A percentile compares a stretch with the other conserved stretches of the same genome.
Conservation (phyloP, 2,329 filamentous ascomycete species). For the Penicillium freii region DNA sequence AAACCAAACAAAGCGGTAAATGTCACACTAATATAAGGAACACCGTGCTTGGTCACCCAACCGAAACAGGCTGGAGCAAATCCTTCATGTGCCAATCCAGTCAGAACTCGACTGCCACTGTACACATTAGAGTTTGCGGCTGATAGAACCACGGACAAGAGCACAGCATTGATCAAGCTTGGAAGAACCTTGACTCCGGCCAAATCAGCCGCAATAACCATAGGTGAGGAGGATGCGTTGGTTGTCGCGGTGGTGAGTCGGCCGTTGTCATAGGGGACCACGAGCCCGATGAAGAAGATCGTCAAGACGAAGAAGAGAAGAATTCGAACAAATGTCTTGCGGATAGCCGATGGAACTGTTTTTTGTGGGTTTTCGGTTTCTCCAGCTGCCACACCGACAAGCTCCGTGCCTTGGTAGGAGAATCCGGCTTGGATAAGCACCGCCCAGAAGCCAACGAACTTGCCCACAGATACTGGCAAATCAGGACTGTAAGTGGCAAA, state of each 20-base stretch:
- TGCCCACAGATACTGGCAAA: slow-evolving; percentile 54
- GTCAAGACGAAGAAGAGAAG: slow-evolving; percentile 53
- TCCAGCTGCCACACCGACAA: slow-evolving; percentile 72
- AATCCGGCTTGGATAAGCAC: slow-evolving; percentile 47
- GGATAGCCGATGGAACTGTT: slow-evolving; percentile 68
- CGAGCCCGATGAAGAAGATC: slow-evolving; percentile 65
- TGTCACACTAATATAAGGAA: slow-evolving; percentile 44
- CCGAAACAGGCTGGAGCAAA: slow-evolving; percentile 45
- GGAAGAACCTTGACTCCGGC: slow-evolving; percentile 39
- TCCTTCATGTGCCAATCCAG: slow-evolving; percentile 56
- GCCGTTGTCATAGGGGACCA: slow-evolving; percentile 61
- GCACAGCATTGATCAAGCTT: slow-evolving; percentile 40
- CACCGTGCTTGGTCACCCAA: slow-evolving; percentile 41
- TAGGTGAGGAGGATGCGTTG: slow-evolving; percentile 36
- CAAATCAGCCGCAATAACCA: slow-evolving; percentile 44
- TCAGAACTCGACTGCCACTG: slow-evolving; percentile 62
- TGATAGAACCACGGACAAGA: slow-evolving; percentile 42
- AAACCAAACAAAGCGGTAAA: slow-evolving; percentile 56
- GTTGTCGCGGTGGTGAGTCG: slow-evolving; percentile 45
- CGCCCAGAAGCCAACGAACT: slow-evolving; percentile 61
- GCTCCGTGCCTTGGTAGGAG: slow-evolving; percentile 60
- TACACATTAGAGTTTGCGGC: slow-evolving; percentile 44
- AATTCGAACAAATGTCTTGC: slow-evolving; percentile 72
- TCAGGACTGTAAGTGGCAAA: slow-evolving; percentile 64
- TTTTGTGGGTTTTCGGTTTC: slow-evolving; percentile 70